Base-by-base conservation (phyloP, 2,329 filamentous ascomycete species). In the Pseudogymnoascus sp. region DNA sequence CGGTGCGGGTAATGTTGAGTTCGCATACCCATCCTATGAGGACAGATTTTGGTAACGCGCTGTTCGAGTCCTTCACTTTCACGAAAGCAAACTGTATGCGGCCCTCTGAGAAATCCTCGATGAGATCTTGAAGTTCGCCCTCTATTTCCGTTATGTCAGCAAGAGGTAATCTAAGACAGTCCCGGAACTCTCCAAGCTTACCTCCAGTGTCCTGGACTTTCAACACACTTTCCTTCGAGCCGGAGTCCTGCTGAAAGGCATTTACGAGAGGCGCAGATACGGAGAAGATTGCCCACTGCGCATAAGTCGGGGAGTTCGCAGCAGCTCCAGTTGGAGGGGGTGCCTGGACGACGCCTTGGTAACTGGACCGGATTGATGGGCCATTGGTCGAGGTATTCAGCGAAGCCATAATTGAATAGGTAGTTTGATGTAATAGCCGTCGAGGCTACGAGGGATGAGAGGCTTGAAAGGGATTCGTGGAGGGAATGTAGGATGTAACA, bases 21-120 rank as follows among this genome's bases (percentile, higher is more conserved):
- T 28, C 61, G 74, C 79, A 67, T 74, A 85, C 83, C 90, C 95
- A 99, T 69, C 90, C 93, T 74, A 99, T 92, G 69, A 99, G 83
- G 65, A 96, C 91, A 75, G 88, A 90, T 81, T 99, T 99, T 61
- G 93, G 92, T 14, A 99, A 85, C 21, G 82, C 80, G 2, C 90
- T 91, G 77, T 99, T 99, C 63, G 92, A 90, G 75, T 99, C 95
- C 76, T 93, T 96, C 79, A 99, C 89, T 79, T 96, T 97, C 72
- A 95, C 88, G 73, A 96, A 98, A 28, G 92, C 95, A 78, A 97
- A 99, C 78, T 99, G 95, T 70, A 99, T 90, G 72, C 92, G 89
- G 63, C 95, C 95, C 76, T 99, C 95, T 69, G 89, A 98, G 78
- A 99, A 96, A 68, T 99, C 95, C 70, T 99, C 95, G 71, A 96